Conservation (phyloP, 1,284 basidiomycete genomes). For the Cutaneotrichosporon spelunceum region DNA sequence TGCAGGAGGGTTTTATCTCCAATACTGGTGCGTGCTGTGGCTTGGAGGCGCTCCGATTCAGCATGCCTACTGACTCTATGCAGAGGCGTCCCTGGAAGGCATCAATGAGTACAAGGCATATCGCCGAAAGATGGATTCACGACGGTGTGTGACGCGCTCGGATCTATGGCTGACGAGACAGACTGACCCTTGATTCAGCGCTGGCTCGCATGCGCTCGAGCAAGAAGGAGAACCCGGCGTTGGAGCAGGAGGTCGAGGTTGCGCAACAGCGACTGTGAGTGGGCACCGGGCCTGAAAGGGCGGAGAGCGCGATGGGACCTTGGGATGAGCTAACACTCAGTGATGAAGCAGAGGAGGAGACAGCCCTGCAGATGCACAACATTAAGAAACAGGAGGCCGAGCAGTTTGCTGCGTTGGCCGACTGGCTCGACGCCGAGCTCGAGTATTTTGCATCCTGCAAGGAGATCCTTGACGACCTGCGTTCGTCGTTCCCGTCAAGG, state of each 20-base stretch:
- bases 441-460: slow-evolving; percentile 69
- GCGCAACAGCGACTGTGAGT: slow-evolving; percentile 71
- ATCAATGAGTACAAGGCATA: slow-evolving; percentile 50
- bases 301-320: neutral
- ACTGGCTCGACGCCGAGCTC: slow-evolving; percentile 67
- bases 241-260: slow-evolving; percentile 70
- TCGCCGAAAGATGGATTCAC: slow-evolving; percentile 65
- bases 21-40: slow-evolving; percentile 54
- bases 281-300: neutral
- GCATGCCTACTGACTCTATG: slow-evolving; percentile 12
- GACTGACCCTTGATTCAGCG: slow-evolving; percentile 72
- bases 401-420: slow-evolving; percentile 63
- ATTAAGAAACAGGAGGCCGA: slow-evolving; percentile 72
- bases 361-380: slow-evolving; percentile 66
- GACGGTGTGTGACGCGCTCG: slow-evolving; percentile 57
- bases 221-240: slow-evolving; percentile 62
- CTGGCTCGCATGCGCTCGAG: slow-evolving; percentile 61
- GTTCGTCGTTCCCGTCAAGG: slow-evolving; percentile 61
- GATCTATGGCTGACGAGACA: slow-evolving; percentile 38
- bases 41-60: neutral
- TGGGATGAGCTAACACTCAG: slow-evolving; percentile 51
- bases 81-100: slow-evolving; percentile 54
- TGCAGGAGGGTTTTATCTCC: slow-evolving; percentile 71
- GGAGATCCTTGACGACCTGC: slow-evolving; percentile 66
- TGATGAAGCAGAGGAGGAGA: slow-evolving; percentile 75